Evolutionary conservation across 2,329 filamentous ascomycete species (phyloP).

Genomic region (Trichoderma asperellum): DNA sequence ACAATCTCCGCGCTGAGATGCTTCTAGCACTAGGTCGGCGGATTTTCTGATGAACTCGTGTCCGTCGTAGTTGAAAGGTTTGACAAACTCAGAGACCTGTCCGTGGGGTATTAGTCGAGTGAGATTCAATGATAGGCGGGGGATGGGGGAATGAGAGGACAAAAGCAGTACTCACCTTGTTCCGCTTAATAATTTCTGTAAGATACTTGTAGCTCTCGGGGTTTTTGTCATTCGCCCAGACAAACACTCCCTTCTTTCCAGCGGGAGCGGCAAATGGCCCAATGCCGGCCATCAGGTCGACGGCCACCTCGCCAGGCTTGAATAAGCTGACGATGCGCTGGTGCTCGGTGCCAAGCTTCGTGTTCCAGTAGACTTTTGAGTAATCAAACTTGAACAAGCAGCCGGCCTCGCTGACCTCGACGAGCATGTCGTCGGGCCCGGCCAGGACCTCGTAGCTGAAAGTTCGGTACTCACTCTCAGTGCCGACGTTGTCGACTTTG

Average conservation of each 20-base stretch:
- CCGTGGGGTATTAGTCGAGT: constrained; percentile 27
- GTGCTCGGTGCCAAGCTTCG: constrained; percentile 86
- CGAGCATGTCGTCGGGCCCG: constrained; percentile 80
- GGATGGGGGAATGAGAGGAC: background rate
- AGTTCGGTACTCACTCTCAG: constrained; percentile 83
- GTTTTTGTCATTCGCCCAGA: constrained; percentile 97
- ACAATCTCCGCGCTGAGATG: constrained; percentile 56
- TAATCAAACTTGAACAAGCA: constrained; percentile 95
- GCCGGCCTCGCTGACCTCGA: constrained; percentile 78
- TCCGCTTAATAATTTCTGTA: constrained; percentile 68
- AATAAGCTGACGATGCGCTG: constrained; percentile 77
- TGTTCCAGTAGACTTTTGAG: constrained; percentile 98
- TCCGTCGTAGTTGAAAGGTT: constrained; percentile 80
- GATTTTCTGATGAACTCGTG: constrained; percentile 76
- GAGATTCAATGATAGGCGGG: background rate
- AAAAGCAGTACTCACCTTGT: constrained; percentile 66
- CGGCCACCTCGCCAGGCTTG: constrained; percentile 82
- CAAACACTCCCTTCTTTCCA: constrained; percentile 86
- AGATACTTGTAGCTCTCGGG: constrained; percentile 81
- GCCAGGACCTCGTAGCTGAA: constrained; percentile 90
- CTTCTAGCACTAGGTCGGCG: constrained; percentile 61
- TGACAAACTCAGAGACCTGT: constrained; percentile 70
- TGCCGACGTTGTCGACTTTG: constrained; percentile 87
- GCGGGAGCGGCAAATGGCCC: constrained; percentile 93
- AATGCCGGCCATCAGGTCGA: constrained; percentile 96